These are phyloP conservation scores for Candida endomychidarum DNA, from an alignment of 805 yeast genomes.

Conservation along the genomic window DNA sequence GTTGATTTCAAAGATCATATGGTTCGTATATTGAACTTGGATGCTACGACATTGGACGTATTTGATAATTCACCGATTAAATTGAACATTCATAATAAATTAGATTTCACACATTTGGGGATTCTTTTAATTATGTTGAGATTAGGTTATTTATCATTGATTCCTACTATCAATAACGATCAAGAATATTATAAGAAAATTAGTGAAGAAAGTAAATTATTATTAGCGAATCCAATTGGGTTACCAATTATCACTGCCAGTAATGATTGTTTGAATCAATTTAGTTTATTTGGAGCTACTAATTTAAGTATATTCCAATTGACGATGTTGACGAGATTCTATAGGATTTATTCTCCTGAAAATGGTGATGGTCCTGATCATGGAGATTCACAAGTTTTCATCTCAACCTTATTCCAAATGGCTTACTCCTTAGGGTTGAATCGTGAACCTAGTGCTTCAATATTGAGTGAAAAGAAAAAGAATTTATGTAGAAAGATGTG, in stretches of 20 bases:
- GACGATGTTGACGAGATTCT: constrained; percentile 50
- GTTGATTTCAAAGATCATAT: constrained; percentile 25
- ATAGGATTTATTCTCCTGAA: constrained; percentile 49
- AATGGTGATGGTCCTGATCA: constrained; percentile 60
- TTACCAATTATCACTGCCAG: constrained; percentile 32
- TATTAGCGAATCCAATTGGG: constrained; percentile 30
- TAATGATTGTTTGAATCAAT: constrained; percentile 35
- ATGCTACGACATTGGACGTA: constrained; percentile 1
- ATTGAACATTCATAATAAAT: constrained; percentile 24
- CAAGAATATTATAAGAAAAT: constrained; percentile 2
- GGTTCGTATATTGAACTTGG: constrained; percentile 3
- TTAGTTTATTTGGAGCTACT: constrained; percentile 35
- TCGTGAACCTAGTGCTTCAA: constrained; percentile 53
- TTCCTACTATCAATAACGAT: constrained; percentile 24
- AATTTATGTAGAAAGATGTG: constrained; percentile 39
- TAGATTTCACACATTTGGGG: constrained; percentile 39
- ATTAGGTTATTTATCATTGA: constrained; percentile 35
- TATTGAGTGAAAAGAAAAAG: constrained; percentile 16
- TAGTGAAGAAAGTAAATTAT: constrained; percentile 22
- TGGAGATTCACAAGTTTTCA: constrained; percentile 55
- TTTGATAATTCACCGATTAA: constrained; percentile 1
- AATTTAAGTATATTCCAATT: constrained; percentile 56
- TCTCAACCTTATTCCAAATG: constrained; percentile 62
- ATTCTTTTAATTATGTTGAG: constrained; percentile 34
- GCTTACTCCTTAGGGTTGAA: constrained; percentile 66